Conservation (phyloP, 2,329 filamentous ascomycete genomes). For the Didymosphaeria variabile region DNA sequence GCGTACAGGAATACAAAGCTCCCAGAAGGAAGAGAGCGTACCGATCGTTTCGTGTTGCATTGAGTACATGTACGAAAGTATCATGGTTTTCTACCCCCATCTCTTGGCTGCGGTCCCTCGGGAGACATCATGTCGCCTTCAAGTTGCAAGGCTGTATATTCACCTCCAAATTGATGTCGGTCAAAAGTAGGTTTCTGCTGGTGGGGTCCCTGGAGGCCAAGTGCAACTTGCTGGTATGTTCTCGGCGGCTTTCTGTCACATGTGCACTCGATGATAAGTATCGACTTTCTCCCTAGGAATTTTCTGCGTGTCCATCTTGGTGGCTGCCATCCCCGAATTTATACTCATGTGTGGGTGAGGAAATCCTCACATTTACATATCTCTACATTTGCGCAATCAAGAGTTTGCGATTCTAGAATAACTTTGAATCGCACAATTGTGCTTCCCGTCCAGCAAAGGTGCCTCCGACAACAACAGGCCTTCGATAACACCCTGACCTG, state of each 20-base stretch:
- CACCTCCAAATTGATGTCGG: too few relatives aligned
- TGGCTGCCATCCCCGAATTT: neutral
- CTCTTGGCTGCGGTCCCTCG: slow-evolving; percentile 2
- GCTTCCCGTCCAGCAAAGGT: neutral
- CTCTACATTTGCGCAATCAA: neutral
- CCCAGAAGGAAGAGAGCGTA: neutral
- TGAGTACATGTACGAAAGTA: neutral
- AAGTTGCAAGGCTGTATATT: neutral
- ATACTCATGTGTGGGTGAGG: neutral
- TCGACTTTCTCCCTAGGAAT: neutral
- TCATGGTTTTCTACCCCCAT: slow-evolving; percentile 3
- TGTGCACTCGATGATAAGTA: neutral
- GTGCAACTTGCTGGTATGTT: too few relatives aligned
- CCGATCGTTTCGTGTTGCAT: neutral
- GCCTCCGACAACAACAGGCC: neutral
- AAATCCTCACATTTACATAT: neutral
- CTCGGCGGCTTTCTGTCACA: too few relatives aligned
- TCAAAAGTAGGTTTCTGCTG: too few relatives aligned
- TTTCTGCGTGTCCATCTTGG: neutral
- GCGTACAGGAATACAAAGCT: too few relatives aligned
- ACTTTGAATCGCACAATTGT: slow-evolving; percentile 6
- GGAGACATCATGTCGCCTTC: neutral
- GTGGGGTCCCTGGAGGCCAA: too few relatives aligned
- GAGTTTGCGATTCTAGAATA: neutral
- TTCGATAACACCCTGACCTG: too few relatives aligned